A percentile compares a stretch with the other conserved stretches of the same genome.
phyloP scores from a whole-genome alignment of 129 eudicot genomes.

The Lonicera japonica region DNA sequence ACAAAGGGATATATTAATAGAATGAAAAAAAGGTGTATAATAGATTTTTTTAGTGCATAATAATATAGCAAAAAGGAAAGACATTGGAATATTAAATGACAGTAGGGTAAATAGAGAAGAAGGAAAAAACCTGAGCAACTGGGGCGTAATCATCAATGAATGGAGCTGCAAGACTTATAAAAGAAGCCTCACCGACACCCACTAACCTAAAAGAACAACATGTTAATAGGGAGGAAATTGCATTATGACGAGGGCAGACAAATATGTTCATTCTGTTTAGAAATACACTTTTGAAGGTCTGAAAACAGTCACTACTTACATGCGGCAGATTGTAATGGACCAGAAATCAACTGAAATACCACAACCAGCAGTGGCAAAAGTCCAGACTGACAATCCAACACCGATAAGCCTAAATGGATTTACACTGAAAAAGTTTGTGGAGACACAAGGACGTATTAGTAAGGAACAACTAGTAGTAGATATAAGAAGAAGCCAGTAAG shows the following conservation, averaged over 20 bases:
- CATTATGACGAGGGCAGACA: background rate
- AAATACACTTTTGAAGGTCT: slow-evolving; percentile 1
- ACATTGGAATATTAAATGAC: background rate
- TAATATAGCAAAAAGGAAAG: too few species aligned
- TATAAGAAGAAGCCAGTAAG: too few species aligned
- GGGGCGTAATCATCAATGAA: slow-evolving; percentile 98
- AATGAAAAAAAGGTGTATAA: too few species aligned
- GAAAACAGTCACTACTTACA: slow-evolving; percentile 41
- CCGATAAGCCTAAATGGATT: slow-evolving; percentile 98
- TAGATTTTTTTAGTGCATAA: too few species aligned
- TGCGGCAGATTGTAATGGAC: slow-evolving; percentile 79
- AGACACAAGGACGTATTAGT: slow-evolving; percentile 9
- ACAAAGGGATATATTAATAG: background rate
- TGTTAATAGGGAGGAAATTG: background rate
- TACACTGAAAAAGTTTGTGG: slow-evolving; percentile 43
- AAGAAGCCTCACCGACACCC: slow-evolving; percentile 99
- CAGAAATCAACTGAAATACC: slow-evolving; percentile 74
- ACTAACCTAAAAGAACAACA: slow-evolving; percentile 51
- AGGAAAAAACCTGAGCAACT: slow-evolving; percentile 55
- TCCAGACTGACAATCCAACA: slow-evolving; percentile 91
- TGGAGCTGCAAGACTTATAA: slow-evolving; percentile 97
- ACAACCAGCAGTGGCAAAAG: slow-evolving; percentile 76
- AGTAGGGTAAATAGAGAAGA: background rate
- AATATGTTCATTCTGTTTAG: background rate
- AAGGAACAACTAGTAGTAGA: too few species aligned